Evolutionary conservation across 2,329 filamentous ascomycete genomes (phyloP).

Genomic region (Neospermospora avenae): DNA sequence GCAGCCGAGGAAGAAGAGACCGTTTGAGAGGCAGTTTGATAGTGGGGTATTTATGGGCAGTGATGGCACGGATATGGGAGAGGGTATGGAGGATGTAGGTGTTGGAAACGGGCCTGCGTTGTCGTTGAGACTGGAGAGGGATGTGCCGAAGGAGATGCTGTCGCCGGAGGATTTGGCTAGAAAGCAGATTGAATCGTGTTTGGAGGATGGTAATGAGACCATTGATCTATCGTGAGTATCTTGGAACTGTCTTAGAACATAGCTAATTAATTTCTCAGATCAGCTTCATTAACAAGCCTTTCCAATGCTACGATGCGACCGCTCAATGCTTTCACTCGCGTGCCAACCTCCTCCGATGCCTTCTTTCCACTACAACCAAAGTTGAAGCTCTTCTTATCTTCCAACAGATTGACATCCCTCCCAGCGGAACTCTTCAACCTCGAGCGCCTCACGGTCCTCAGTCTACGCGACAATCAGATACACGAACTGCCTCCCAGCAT

Average conservation of each 20-base stretch:
- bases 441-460: conserved; percentile 60
- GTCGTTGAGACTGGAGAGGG: conserved; percentile 16
- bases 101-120: conserved; percentile 1
- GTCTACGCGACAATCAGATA: conserved; percentile 61
- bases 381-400: conserved; percentile 59
- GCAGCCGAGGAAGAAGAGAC: conserved; percentile 42
- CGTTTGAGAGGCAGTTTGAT: conserved; percentile 58
- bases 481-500: conserved; percentile 59
- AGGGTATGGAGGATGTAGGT: conserved; percentile 21
- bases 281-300: conserved; percentile 44
- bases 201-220: conserved; percentile 56
- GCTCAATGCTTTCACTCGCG: conserved; percentile 51
- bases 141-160: conserved; percentile 7
- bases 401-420: conserved; percentile 54
- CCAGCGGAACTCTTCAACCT: conserved; percentile 61
- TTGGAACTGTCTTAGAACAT: neutral
- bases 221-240: conserved; percentile 60
- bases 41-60: conserved; percentile 69
- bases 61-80: conserved; percentile 49
- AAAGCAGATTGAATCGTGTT: conserved; percentile 46
- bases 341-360: conserved; percentile 34
- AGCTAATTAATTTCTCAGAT: conserved; percentile 23
- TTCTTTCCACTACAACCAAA: conserved; percentile 57
- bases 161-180: conserved; percentile 44
- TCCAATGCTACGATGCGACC: conserved; percentile 56